Conservation (phyloP, 164 flowering plant genomes). For the Magnolia officinalis region DNA sequence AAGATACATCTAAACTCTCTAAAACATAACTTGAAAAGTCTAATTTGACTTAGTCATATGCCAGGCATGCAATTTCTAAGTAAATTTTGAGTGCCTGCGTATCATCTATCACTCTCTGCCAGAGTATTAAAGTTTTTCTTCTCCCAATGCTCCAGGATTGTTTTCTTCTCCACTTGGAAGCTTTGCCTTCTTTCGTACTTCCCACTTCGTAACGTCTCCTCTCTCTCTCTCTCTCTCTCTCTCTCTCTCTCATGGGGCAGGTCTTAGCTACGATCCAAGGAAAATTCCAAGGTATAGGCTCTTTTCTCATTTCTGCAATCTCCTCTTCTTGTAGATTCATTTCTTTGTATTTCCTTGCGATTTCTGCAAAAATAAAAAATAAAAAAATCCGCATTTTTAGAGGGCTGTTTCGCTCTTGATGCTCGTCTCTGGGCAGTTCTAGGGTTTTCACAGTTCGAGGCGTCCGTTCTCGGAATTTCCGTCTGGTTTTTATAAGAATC, state of each 20-base stretch:
- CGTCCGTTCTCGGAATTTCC: too few relatives aligned
- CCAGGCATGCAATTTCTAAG: too few relatives aligned
- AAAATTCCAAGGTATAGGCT: conserved; percentile 8
- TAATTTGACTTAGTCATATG: too few relatives aligned
- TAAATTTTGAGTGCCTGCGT: too few relatives aligned
- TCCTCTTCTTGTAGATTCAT: not conserved
- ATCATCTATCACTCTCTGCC: too few relatives aligned
- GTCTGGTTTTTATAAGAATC: too few relatives aligned
- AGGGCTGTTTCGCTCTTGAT: not conserved
- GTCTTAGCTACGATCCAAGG: conserved; percentile 9
- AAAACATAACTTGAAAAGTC: too few relatives aligned
- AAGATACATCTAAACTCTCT: too few relatives aligned
- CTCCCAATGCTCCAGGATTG: not conserved
- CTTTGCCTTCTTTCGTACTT: not conserved
- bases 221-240: not conserved
- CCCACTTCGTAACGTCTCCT: not conserved
- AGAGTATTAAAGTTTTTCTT: not conserved
- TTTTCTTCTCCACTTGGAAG: not conserved
- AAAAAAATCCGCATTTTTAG: not conserved
- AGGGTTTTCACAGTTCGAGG: not conserved
- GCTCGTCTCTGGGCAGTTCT: not conserved
- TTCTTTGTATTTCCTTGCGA: not conserved
- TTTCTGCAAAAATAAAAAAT: too few relatives aligned
- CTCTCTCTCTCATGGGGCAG: conserved; percentile 4
- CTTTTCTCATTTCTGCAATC: not conserved